Evolutionary conservation across 352 stramenopile genomes (phyloP).

Genomic region (Phytophthora hibernalis): DNA sequence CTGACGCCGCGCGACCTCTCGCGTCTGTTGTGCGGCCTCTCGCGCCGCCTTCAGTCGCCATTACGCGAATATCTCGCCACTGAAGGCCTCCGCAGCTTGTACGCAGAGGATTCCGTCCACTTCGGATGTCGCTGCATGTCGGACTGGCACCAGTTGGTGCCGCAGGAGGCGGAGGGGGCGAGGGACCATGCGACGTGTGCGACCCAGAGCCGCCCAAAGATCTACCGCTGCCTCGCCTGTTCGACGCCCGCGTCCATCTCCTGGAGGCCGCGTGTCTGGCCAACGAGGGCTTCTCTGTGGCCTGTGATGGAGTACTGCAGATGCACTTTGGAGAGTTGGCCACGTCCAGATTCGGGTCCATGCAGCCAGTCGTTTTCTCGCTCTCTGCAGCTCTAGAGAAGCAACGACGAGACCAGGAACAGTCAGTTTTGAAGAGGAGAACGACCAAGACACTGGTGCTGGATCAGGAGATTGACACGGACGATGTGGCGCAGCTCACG

Average conservation of each 20-base stretch:
- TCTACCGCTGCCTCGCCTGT: slow-evolving; percentile 22
- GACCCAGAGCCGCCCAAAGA: slow-evolving; percentile 17
- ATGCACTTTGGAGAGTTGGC: slow-evolving; percentile 34
- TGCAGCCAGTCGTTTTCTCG: slow-evolving; percentile 36
- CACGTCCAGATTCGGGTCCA: slow-evolving; percentile 22
- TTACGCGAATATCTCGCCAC: slow-evolving; percentile 26
- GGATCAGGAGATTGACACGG: slow-evolving; percentile 13
- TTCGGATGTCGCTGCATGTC: slow-evolving; percentile 32
- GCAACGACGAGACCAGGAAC: background rate
- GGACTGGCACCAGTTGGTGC: slow-evolving; percentile 39
- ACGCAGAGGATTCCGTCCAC: slow-evolving; percentile 16
- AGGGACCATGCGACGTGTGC: slow-evolving; percentile 22
- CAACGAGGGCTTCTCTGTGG: slow-evolving; percentile 12
- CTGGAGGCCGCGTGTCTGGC: slow-evolving; percentile 27
- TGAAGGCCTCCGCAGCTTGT: slow-evolving; percentile 20
- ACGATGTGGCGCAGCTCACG: slow-evolving; percentile 26
- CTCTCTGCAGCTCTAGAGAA: slow-evolving; percentile 22
- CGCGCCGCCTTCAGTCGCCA: background rate
- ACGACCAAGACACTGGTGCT: background rate
- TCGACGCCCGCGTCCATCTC: slow-evolving; percentile 21
- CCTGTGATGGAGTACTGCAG: slow-evolving; percentile 29
- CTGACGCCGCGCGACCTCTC: slow-evolving; percentile 30
- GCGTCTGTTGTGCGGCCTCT: slow-evolving; percentile 22
- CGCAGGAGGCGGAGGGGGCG: slow-evolving; percentile 23
- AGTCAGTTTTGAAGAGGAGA: background rate